Evolutionary conservation across 495 filamentous ascomycete species (phyloP), one percentile per base, ranked within the genome.

Genomic region (Penicillium parvum): DNA sequence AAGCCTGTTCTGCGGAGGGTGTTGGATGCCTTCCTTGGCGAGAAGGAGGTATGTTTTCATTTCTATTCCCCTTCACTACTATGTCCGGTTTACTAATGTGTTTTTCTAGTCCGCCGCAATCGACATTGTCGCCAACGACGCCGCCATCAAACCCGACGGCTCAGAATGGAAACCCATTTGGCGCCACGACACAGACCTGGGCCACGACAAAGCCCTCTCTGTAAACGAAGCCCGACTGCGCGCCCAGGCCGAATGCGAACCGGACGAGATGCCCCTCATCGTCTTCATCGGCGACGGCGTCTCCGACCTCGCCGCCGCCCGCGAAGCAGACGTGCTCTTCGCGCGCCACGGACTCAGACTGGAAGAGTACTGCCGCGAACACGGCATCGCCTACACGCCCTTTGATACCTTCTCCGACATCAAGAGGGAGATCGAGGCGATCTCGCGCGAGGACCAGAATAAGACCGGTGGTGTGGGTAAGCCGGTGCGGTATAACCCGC

Each of bases 211-310:
- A 55, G 81, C 79, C 2, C 60, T 76, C 5, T 82, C 76, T 1
- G 77, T 88, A 27, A 70, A 76, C 38, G 80, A 84, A 47, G 81
- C 74, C 33, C 73, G 81, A 5, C 57, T 52, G 8, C 59, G 69
- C 26, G 83, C 81, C 0, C 66, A 73, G 25, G 58, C 75, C 5
- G 61, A 69, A 34, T 74, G 71, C 37, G 72, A 73, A 1, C 76
- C 84, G 23, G 78, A 75, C 36, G 77, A 81, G 10, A 76, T 85
- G 32, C 85, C 85, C 5, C 70, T 84, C 1, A 81, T 88, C 44
- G 67, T 88, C 28, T 90, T 88, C 59, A 85, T 88, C 49, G 84
- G 85, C 37, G 85, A 88, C 60, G 85, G 85, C 2, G 82, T 90
- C 11, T 85, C 82, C 5, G 85, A 88, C 52, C 76, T 88, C 6